Conservation (phyloP, 2,329 filamentous ascomycete species). For the Penicillium janthinellum region DNA sequence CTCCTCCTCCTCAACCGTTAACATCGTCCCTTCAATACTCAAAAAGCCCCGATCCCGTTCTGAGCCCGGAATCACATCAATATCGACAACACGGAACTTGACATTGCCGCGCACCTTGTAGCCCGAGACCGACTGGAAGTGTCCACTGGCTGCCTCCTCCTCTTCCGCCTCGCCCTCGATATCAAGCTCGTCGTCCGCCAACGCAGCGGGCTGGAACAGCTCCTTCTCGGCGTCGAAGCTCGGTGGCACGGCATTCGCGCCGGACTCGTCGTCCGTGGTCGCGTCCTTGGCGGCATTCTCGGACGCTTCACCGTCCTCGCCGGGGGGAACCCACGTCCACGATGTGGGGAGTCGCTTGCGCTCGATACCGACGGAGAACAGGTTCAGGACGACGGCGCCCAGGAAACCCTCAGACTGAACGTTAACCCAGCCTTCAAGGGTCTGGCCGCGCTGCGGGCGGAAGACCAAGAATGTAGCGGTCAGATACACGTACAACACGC, state of each 20-base stretch:
- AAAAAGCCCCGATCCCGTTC: conserved; percentile 75
- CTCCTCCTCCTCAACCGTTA: conserved; percentile 68
- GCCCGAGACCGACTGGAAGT: conserved; percentile 74
- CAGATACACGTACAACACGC: conserved; percentile 82
- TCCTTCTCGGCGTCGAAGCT: conserved; percentile 43
- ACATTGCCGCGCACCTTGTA: conserved; percentile 70
- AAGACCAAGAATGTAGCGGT: conserved; percentile 86
- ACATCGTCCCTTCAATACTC: conserved; percentile 85
- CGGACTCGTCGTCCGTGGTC: conserved; percentile 33
- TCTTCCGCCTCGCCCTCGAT: conserved; percentile 49
- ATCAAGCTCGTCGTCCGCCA: conserved; percentile 36
- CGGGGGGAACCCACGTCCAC: conserved; percentile 77
- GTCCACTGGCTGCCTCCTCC: conserved; percentile 61
- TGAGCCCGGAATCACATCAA: conserved; percentile 70
- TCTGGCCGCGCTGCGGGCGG: conserved; percentile 70
- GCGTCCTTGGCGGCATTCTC: conserved; percentile 20
- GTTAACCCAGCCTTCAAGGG: conserved; percentile 79
- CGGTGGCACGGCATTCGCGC: conserved; percentile 13
- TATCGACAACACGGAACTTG: conserved; percentile 78
- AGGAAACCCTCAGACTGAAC: conserved; percentile 87
- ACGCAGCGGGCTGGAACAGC: conserved; percentile 41
- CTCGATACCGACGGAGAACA: conserved; percentile 89
- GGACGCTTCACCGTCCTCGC: conserved; percentile 34
- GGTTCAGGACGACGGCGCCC: conserved; percentile 83
- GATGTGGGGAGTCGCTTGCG: conserved; percentile 70